phyloP scores from a whole-genome alignment of 169 alveolate genomes.

The Plasmodium berghei region DNA sequence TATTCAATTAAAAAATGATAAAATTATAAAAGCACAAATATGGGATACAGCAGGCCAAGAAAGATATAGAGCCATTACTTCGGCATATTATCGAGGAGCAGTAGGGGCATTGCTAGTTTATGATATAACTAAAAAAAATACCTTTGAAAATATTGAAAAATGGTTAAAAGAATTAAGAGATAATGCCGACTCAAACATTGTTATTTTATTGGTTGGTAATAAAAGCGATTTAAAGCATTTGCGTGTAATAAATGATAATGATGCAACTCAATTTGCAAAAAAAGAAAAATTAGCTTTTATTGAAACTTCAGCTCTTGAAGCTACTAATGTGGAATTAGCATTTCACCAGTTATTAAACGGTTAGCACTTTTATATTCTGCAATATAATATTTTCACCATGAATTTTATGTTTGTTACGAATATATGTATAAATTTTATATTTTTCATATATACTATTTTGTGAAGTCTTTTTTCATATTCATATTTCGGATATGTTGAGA shows the following conservation, averaged over 20 bases:
- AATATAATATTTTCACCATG: too few relatives aligned
- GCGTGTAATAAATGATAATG: slow-evolving; percentile 93
- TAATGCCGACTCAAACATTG: slow-evolving; percentile 96
- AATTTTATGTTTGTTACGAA: too few relatives aligned
- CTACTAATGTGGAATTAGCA: slow-evolving; percentile 96
- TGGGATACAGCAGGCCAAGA: slow-evolving; percentile 99
- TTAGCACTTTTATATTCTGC: slow-evolving; percentile 3
- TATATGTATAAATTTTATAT: too few relatives aligned
- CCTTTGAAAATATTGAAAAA: slow-evolving; percentile 95
- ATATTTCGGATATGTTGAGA: too few relatives aligned
- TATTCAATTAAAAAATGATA: slow-evolving; percentile 91
- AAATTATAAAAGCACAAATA: slow-evolving; percentile 96
- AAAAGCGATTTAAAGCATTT: slow-evolving; percentile 95
- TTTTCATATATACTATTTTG: too few relatives aligned
- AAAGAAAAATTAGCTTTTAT: slow-evolving; percentile 93
- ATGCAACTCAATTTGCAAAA: slow-evolving; percentile 93
- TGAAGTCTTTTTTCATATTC: too few relatives aligned
- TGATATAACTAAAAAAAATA: slow-evolving; percentile 96
- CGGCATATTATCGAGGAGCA: slow-evolving; percentile 99
- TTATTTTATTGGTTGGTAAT: slow-evolving; percentile 97
- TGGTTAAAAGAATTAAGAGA: slow-evolving; percentile 98
- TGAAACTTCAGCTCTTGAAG: slow-evolving; percentile 97
- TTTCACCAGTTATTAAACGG: slow-evolving; percentile 84
- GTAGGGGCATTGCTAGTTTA: slow-evolving; percentile 99
- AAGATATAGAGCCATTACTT: slow-evolving; percentile 98